phyloP scores from a whole-genome alignment of 306 rosid genomes.

The Prunus dulcis region DNA sequence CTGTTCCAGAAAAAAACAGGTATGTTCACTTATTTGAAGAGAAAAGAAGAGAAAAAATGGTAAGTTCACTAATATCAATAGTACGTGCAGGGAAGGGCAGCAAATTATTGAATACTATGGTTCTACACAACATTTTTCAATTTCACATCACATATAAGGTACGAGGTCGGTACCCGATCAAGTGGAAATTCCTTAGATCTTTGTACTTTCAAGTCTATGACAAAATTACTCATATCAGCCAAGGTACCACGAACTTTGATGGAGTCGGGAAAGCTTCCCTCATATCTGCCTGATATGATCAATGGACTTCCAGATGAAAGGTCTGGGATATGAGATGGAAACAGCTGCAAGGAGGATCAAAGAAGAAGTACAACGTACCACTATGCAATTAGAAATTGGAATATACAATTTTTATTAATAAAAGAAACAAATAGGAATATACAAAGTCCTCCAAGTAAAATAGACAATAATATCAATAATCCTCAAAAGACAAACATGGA shows the following conservation, averaged over 20 bases:
- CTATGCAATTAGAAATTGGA: conserved; percentile 1
- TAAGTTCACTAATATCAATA: not conserved
- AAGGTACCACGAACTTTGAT: conserved; percentile 62
- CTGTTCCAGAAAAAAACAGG: conserved; percentile 31
- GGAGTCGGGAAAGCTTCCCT: conserved; percentile 63
- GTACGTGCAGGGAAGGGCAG: not conserved
- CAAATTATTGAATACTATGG: not conserved
- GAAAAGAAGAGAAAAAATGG: not conserved
- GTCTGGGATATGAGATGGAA: conserved; percentile 71
- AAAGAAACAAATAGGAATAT: not conserved
- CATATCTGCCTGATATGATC: conserved; percentile 84
- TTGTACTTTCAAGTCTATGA: conserved; percentile 54
- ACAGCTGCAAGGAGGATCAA: conserved; percentile 49
- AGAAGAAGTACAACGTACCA: conserved; percentile 9
- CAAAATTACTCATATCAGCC: conserved; percentile 66
- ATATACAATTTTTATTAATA: not conserved
- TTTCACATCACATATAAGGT: not conserved
- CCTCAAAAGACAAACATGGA: not conserved
- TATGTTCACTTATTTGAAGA: not conserved
- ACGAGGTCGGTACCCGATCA: conserved; percentile 46
- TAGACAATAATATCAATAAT: not conserved
- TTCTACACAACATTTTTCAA: not conserved
- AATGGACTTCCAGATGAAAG: conserved; percentile 68
- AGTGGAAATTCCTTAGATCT: conserved; percentile 78
- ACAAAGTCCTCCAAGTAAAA: conserved; percentile 10